phyloP scores from a whole-genome alignment of 257 asterid genomes.

The Jacaranda copaia region DNA sequence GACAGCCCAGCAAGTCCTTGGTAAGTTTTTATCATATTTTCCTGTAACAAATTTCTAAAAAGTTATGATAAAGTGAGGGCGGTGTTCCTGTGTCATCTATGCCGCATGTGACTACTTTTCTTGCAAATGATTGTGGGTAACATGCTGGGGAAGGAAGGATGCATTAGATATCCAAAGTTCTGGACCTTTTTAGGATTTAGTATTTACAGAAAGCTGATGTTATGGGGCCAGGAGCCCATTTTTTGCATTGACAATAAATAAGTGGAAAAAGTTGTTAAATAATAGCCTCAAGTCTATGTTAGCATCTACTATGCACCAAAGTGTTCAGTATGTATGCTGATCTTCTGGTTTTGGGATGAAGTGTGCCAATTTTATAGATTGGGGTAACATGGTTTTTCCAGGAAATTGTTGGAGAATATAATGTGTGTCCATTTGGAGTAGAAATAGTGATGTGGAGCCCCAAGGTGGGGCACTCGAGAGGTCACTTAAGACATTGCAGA shows the following conservation, averaged over 20 bases:
- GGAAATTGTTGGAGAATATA: background rate
- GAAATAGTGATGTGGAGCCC: conserved; percentile 16
- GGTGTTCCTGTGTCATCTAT: conserved; percentile 22
- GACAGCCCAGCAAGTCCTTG: conserved; percentile 97
- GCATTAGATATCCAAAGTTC: conserved; percentile 16
- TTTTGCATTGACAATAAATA: conserved; percentile 32
- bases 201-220: conserved; percentile 21
- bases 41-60: background rate
- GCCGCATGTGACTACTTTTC: conserved; percentile 43
- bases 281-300: conserved; percentile 27
- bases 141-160: conserved; percentile 47
- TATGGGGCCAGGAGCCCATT: conserved; percentile 19
- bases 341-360: conserved; percentile 10
- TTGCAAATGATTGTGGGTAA: conserved; percentile 49
- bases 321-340: conserved; percentile 25
- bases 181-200: conserved; percentile 22
- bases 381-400: background rate
- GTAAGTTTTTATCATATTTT: conserved; percentile 48
- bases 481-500: background rate
- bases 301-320: conserved; percentile 21
- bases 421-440: background rate
- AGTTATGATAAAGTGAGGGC: conserved; percentile 35
- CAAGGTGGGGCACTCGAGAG: background rate
- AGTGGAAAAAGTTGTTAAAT: conserved; percentile 21
- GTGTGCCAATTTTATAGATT: background rate